Percentiles rank a stretch among this genome's conserved stretches.
These are phyloP conservation scores for Mariannaea sp. DNA, from an alignment of 2,329 filamentous ascomycete species.

Conservation along the genomic window DNA sequence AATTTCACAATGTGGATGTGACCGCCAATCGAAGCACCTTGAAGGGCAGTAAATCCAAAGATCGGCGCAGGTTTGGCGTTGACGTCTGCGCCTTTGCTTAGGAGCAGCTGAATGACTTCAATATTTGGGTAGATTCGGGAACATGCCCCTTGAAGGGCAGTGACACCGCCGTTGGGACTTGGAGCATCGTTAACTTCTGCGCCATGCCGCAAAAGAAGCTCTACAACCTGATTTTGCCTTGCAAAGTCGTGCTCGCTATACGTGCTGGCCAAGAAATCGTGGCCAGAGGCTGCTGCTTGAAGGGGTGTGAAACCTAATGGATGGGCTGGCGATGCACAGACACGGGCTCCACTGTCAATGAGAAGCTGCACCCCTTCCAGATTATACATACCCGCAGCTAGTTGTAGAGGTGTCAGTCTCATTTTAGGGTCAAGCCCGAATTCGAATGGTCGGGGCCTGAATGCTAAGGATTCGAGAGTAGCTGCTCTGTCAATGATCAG, in stretches of 20 bases:
- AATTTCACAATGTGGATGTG: background rate
- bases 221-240: background rate
- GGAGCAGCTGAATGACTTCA: background rate
- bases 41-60: conserved; percentile 2
- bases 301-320: background rate
- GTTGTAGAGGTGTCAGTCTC: background rate
- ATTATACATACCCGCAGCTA: background rate
- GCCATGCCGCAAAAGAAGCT: background rate
- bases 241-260: too few species aligned
- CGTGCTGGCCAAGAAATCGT: too few species aligned
- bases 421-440: too few species aligned
- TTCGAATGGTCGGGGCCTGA: too few species aligned
- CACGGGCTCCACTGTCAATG: background rate
- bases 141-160: background rate
- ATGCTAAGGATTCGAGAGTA: background rate
- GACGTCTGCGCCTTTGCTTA: background rate
- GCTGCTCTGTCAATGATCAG: background rate
- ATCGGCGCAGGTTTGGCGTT: background rate
- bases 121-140: background rate
- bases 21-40: conserved; percentile 1
- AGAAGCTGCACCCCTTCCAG: background rate
- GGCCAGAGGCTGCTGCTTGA: background rate
- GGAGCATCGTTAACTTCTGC: background rate
- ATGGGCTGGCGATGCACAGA: background rate
- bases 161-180: background rate